Conservation (phyloP, 2,329 filamentous ascomycete genomes). For the Phyllosticta ampelicida region DNA sequence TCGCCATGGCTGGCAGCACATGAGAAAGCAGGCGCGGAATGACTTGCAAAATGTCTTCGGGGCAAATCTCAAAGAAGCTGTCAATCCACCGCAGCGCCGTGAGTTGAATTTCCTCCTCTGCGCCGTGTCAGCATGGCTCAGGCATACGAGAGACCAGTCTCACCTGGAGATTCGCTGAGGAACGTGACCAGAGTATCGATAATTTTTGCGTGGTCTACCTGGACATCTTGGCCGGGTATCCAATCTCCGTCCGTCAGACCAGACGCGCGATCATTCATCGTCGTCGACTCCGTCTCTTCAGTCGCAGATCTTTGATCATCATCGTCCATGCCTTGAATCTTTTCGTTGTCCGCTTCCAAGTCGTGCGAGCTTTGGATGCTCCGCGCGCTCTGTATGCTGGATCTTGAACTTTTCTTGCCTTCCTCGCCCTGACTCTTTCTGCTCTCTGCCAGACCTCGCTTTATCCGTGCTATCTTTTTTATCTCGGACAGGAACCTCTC, state of each 20-base stretch:
- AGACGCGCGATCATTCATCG: conserved; percentile 26
- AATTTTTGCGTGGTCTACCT: conserved; percentile 86
- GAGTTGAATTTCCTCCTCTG: conserved; percentile 83
- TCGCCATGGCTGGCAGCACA: conserved; percentile 87
- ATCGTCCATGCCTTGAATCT: conserved; percentile 41
- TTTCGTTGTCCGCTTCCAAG: conserved; percentile 44
- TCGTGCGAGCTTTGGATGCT: conserved; percentile 18
- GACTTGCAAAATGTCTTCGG: conserved; percentile 90
- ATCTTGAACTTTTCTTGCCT: conserved; percentile 59
- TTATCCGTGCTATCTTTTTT: conserved; percentile 83
- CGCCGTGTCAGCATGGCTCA: conserved; percentile 18
- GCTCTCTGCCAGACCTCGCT: conserved; percentile 84
- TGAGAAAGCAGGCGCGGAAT: conserved; percentile 86
- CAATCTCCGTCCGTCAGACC: conserved; percentile 72
- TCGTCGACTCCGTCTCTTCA: conserved; percentile 25
- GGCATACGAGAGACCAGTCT: conserved; percentile 15
- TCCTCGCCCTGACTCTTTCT: conserved; percentile 56
- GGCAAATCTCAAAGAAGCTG: conserved; percentile 91
- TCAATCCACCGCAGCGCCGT: conserved; percentile 93
- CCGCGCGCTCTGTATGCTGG: conserved; percentile 29
- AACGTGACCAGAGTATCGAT: conserved; percentile 85
- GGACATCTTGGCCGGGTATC: conserved; percentile 93
- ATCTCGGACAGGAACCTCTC: conserved; percentile 91
- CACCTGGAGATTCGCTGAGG: conserved; percentile 70
- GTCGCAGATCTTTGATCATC: conserved; percentile 37